Evolutionary conservation across 345 rosid species (phyloP), one percentile per base, ranked within the genome.

Genomic region (Citrus maxima): DNA sequence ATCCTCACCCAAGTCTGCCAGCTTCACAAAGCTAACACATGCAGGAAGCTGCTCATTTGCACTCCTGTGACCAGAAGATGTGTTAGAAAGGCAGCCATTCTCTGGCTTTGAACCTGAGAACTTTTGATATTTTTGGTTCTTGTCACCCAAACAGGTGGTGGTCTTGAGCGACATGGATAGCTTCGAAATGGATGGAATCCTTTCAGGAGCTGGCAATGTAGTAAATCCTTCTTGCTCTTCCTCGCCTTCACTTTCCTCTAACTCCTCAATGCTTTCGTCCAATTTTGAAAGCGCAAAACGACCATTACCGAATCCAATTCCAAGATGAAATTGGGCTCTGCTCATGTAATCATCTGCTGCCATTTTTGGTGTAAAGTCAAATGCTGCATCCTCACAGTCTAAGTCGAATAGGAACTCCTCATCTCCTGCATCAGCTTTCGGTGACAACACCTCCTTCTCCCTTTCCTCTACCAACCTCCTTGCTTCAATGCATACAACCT

Each of bases 11-110:
- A 96, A 87, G 84, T 96, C 97, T 10, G 97, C 92, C 67, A 94
- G 83, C 87, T 90, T 85, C 88, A 96, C 93, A 72, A 96, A 94
- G 86, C 93, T 94, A 76, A 56, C 80, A 73, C 93, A 90, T 14
- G 85, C 89, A 67, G 94, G 98, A 69, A 92, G 90, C 87, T 89
- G 98, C 86, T 93, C 98, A 73, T 89, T 93, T 4, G 98, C 98
- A 81, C 98, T 96, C 83, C 92, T 86, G 78, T 93, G 95, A 70
- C 95, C 97, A 56, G 92, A 89, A 54, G 92, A 94, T 49, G 94
- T 80, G 35, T 84, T 88, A 16, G 82, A 28, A 46, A 83, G 78
- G 76, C 84, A 86, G 69, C 92, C 89, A 69, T 80, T 86, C 73
- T 89, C 99, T 14, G 83, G 79, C 75, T 85, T 91, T 67, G 77